Evolutionary conservation across 495 filamentous ascomycete species (phyloP), one percentile per base, ranked within the genome.

Genomic region (Penicillium bialowiezense): DNA sequence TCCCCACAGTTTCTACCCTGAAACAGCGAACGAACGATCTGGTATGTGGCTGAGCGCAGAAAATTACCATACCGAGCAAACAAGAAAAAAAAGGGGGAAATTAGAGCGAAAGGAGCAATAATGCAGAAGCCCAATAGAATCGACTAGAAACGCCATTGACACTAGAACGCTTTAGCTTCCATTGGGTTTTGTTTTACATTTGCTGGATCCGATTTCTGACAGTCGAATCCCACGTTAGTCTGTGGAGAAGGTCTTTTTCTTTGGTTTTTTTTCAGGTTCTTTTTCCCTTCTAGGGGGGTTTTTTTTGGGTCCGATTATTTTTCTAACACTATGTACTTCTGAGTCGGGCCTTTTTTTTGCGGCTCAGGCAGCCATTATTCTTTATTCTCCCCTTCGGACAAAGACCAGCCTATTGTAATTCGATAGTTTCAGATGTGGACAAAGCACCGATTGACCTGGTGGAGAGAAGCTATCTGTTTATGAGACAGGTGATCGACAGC

Each of bases 1-100:
- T 54, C 60, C 60, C 60, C 60, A 63, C 57, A 63, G 48, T 44
- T n/a, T 48, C 41, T 51, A 63, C 40, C 34, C 54, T 63, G 60
- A 63, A 63, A 63, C 60, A 51, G 41, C 60, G 54, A 52, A 55
- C 52, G 51, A 55, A 26, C 47, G 54, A 55, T 52, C 18, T 28
- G 41, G 56, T 44, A 26, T 60, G 57, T 58, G 54, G 57, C 60
- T 63, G 48, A 49, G 60, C 53, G 39, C 34, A 7, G 13, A 31
- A 37, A 37, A 39, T 20, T 26, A 35, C 29, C 21, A 14, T 39
- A 35, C 43, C 46, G 32, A 37, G 31, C 28, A 46, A 21, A 24
- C 31, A 23, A 28, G 37, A 14, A 10, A 23, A 36, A 45, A 62
- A 59, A 59, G 31, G 36, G 52, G 20, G 37, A 41, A 21, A 26